These are phyloP conservation scores for Sophora flavescens DNA, from an alignment of 306 rosid genomes.

Conservation along the genomic window DNA sequence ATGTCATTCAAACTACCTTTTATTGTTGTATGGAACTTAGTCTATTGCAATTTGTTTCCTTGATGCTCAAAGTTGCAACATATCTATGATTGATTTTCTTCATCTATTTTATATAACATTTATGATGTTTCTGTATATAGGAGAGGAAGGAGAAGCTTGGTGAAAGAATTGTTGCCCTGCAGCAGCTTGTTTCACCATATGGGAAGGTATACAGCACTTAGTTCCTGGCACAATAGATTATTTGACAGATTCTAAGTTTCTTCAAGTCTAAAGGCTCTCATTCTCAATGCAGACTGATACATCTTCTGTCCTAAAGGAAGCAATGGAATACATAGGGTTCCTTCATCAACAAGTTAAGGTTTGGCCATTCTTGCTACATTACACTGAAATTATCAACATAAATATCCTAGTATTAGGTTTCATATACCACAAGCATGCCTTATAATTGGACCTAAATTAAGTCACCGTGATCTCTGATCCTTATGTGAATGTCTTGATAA, in stretches of 20 bases:
- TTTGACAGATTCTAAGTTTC: constrained; percentile 14
- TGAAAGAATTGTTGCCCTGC: constrained; percentile 82
- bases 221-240: constrained; percentile 16
- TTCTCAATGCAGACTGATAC: constrained; percentile 89
- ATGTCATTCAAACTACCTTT: not conserved
- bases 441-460: constrained; percentile 19
- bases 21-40: constrained; percentile 1
- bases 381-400: constrained; percentile 19
- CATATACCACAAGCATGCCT: constrained; percentile 5
- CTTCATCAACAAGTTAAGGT: constrained; percentile 99
- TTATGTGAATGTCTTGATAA: constrained; percentile 30
- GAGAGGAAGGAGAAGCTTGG: constrained; percentile 94
- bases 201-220: constrained; percentile 75
- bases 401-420: constrained; percentile 31
- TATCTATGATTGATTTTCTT: constrained; percentile 15
- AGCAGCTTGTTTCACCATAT: constrained; percentile 97
- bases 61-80: constrained; percentile 26
- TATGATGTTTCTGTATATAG: constrained; percentile 54
- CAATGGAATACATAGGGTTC: constrained; percentile 91
- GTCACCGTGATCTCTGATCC: not conserved
- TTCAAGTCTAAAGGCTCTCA: constrained; percentile 34
- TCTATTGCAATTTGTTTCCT: not conserved
- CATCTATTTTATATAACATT: constrained; percentile 14
- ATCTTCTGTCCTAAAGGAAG: constrained; percentile 92
- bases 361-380: constrained; percentile 52